phyloP scores from a whole-genome alignment of 2,329 filamentous ascomycete species.

The Penicillium nordicum region DNA sequence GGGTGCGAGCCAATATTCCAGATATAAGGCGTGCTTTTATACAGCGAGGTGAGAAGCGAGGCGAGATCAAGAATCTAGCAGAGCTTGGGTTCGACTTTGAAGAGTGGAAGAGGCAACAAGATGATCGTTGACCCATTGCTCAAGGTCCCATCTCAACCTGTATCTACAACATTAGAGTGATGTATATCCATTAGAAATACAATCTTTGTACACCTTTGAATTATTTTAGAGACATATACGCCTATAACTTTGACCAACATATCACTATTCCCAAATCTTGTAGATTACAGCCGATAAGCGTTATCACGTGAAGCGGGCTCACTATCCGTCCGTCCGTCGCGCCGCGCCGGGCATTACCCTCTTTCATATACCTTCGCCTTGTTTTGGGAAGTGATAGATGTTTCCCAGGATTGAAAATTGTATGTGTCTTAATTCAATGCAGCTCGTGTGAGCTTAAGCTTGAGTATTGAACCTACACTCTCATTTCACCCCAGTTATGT shows the following conservation, averaged over 20 bases:
- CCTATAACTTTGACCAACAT: neutral
- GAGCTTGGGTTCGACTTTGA: slow-evolving; percentile 69
- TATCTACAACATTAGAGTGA: neutral
- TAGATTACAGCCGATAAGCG: slow-evolving; percentile 20
- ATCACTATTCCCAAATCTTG: neutral
- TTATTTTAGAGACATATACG: neutral
- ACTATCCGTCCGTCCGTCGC: slow-evolving; percentile 21
- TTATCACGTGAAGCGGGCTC: slow-evolving; percentile 33
- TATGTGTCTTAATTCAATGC: slow-evolving; percentile 3
- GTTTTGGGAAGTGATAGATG: slow-evolving; percentile 1
- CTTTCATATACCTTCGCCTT: slow-evolving; percentile 16
- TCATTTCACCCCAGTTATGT: slow-evolving; percentile 6
- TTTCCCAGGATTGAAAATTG: slow-evolving; percentile 2
- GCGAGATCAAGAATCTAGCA: slow-evolving; percentile 59
- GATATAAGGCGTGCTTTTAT: slow-evolving; percentile 71
- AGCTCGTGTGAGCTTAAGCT: neutral
- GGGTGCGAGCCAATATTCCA: slow-evolving; percentile 66
- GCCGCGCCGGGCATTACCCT: slow-evolving; percentile 6
- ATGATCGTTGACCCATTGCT: neutral
- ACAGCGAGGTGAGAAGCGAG: slow-evolving; percentile 56
- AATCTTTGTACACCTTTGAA: neutral
- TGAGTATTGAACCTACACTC: slow-evolving; percentile 2
- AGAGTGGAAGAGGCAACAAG: slow-evolving; percentile 27
- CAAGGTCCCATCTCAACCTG: neutral
- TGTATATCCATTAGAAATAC: neutral